These are phyloP conservation scores for Geosiphon pyriformis DNA, from an alignment of 192 early-diverging fungal species.

Conservation along the genomic window DNA sequence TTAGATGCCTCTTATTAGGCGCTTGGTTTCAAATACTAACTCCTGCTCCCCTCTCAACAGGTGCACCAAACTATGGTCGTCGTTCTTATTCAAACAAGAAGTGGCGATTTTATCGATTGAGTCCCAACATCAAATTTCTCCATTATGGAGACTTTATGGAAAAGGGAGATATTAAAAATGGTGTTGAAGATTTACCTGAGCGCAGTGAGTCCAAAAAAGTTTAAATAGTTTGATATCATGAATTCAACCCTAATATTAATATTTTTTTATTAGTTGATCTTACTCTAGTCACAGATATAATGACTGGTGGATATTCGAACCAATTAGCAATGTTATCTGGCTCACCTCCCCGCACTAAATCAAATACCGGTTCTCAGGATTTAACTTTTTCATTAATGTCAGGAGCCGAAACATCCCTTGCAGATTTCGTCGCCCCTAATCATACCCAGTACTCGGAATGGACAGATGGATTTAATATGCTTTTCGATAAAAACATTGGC, in stretches of 20 bases:
- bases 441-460: slow-evolving; percentile 55
- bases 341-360: slow-evolving; percentile 1
- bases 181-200: slow-evolving; percentile 43
- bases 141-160: slow-evolving; percentile 65
- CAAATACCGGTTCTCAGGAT: background rate
- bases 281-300: slow-evolving; percentile 27
- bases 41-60: background rate
- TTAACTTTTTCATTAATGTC: slow-evolving; percentile 41
- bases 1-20: slow-evolving; percentile 54
- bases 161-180: slow-evolving; percentile 28
- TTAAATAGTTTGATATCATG: background rate
- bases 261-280: slow-evolving; percentile 27
- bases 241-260: background rate
- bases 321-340: background rate
- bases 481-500: slow-evolving; percentile 57
- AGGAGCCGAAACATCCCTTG: slow-evolving; percentile 33
- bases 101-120: slow-evolving; percentile 58
- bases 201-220: slow-evolving; percentile 39
- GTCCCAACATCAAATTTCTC: slow-evolving; percentile 49
- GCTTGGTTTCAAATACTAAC: slow-evolving; percentile 59
- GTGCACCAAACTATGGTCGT: slow-evolving; percentile 4
- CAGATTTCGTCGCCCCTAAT: slow-evolving; percentile 51
- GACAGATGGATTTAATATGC: slow-evolving; percentile 71
- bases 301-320: slow-evolving; percentile 8
- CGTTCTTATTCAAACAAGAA: slow-evolving; percentile 22